Conservation (phyloP, 768 basidiomycete species). For the Tricholomella constricta region DNA sequence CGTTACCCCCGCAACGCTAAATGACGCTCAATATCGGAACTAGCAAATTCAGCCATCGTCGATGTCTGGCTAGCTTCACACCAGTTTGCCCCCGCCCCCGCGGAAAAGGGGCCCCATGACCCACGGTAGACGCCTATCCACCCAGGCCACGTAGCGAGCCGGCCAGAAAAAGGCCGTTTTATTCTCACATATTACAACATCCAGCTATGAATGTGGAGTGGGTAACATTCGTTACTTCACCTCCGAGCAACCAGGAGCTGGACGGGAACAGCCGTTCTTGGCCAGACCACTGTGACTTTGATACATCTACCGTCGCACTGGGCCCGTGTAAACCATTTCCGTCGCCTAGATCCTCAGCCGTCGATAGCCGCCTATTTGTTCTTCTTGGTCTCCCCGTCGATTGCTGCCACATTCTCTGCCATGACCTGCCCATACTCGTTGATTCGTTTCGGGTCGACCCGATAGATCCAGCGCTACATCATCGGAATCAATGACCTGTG, state of each 20-base stretch:
- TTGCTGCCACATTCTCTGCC: constrained; percentile 43
- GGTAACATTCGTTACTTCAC: constrained; percentile 20
- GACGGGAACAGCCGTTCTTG: constrained; percentile 11
- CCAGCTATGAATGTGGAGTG: constrained; percentile 15
- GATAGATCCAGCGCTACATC: constrained; percentile 92
- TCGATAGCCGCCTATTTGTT: constrained; percentile 36
- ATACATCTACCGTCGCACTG: too few relatives aligned
- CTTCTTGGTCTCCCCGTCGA: constrained; percentile 61
- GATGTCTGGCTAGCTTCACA: not conserved
- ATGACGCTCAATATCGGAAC: constrained; percentile 5
- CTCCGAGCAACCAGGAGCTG: constrained; percentile 23
- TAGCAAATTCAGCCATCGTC: not conserved
- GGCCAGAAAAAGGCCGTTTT: constrained; percentile 13
- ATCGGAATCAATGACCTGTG: constrained; percentile 19
- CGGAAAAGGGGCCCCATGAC: constrained; percentile 17
- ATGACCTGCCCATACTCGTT: constrained; percentile 96
- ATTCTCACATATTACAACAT: constrained; percentile 18
- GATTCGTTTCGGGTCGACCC: constrained; percentile 89
- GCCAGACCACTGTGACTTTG: too few relatives aligned
- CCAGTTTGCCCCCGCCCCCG: constrained; percentile 4
- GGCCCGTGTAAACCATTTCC: not conserved
- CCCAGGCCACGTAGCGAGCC: constrained; percentile 6
- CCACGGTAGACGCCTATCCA: constrained; percentile 13
- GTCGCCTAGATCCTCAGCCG: not conserved
- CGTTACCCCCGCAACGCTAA: constrained; percentile 14